Conservation (phyloP, 2,329 filamentous ascomycete species). For the Orbilia quercus region DNA sequence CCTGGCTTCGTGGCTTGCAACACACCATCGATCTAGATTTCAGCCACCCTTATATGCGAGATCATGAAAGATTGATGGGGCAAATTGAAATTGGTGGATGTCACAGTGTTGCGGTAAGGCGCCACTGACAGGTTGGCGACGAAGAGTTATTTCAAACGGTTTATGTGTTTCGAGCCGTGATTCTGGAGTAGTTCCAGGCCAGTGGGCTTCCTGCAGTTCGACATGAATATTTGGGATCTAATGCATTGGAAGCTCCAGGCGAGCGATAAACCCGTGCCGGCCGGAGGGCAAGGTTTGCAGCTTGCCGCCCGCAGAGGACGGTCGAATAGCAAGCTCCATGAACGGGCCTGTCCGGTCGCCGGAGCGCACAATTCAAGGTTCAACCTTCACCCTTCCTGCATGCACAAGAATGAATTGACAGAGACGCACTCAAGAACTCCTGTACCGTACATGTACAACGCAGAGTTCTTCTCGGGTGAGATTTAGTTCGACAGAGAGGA, state of each 20-base stretch:
- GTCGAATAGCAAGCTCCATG: background rate
- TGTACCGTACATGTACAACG: slow-evolving; percentile 11
- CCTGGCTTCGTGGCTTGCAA: slow-evolving; percentile 11
- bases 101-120: background rate
- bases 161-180: too few relatives aligned
- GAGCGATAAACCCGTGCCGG: slow-evolving; percentile 22
- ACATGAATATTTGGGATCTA: background rate
- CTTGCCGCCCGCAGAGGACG: slow-evolving; percentile 18
- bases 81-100: slow-evolving; percentile 6
- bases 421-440: too few relatives aligned
- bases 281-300: slow-evolving; percentile 14
- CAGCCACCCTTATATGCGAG: slow-evolving; percentile 16
- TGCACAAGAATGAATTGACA: slow-evolving; percentile 27
- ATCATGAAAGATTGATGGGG: background rate
- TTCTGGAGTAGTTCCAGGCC: slow-evolving; percentile 1
- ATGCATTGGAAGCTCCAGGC: slow-evolving; percentile 11
- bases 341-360: slow-evolving; percentile 26
- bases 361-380: slow-evolving; percentile 39
- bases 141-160: background rate
- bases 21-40: slow-evolving; percentile 9
- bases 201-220: slow-evolving; percentile 1
- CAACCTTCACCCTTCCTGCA: slow-evolving; percentile 28
- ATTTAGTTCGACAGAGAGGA: slow-evolving; percentile 37
- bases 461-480: slow-evolving; percentile 12
- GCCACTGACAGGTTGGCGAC: background rate